Evolutionary conservation across 2,329 filamentous ascomycete genomes (phyloP), one percentile per base, ranked within the genome.

Genomic region (Aphanocladium album): DNA sequence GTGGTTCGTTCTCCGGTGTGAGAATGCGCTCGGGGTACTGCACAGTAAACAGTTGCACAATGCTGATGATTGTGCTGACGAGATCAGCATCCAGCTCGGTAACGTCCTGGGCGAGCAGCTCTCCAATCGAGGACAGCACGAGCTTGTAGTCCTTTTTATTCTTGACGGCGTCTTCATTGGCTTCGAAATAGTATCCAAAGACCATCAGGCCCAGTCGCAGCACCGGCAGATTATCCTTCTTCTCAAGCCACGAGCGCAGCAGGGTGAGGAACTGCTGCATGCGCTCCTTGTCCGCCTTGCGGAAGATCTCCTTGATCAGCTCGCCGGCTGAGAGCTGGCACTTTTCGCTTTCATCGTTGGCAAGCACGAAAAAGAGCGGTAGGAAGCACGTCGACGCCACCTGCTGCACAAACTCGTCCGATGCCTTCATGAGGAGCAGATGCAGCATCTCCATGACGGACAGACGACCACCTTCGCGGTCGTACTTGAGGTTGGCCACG

Each of bases 361-460:
- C 87, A 64, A 97, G 82, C 17, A 93, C 86, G 67, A 96, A 85
- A 55, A 97, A 86, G 6, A 99, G 75, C 0, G 93, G 92, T 23
- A 96, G 81, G 77, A 97, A 99, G 70, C 92, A 90, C 21, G 86
- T 89, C 1, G 85, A 85, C 0, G 91, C 82, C 37, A 96, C 84
- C 65, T 96, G 90, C 71, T 96, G 91, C 8, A 93, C 85, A 50
- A 93, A 85, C 27, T 92, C 89, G 43, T 91, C 85, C 0, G 89
- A 88, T 5, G 93, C 88, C 75, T 97, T 98, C 64, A 85, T 87
- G 23, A 98, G 79, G n/a, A 99, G 79, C 47, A 93, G 80, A 70
- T 96, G 89, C 50, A 97, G 81, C 3, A 93, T 86, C 74, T 99
- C 95, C 85, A 99, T 91, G 30, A 97, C 91, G 1, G 93, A 97